Evolutionary conservation across 345 rosid species (phyloP), one percentile per base, ranked within the genome.

Genomic region (Dovyalis caffra): DNA sequence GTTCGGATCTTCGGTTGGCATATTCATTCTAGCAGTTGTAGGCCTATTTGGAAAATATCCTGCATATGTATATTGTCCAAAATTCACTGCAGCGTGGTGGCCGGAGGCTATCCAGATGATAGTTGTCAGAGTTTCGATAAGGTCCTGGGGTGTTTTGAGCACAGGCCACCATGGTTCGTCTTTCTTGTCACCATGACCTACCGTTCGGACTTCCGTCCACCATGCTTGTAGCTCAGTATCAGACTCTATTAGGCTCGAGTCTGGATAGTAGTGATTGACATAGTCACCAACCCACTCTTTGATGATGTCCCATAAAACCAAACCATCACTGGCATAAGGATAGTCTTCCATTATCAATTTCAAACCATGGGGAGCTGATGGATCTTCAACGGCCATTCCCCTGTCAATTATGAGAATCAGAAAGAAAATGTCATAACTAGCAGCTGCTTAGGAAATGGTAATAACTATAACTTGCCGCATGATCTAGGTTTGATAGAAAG

Each of bases 281-380:
- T 86, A 84, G 16, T 73, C 83, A 5, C 71, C 66, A 35, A 83
- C 71, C 89, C 89, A 88, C 32, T 78, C 58, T 68, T 80, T 80
- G 32, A 85, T 34, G 43, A 71, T n/a, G 40, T 81, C 84, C 91
- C 88, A 86, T 5, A 84, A 43, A 11, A 77, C 43, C 5, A 88
- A 79, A 14, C 91, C 91, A 29, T 86, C 91, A 20, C 66, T 88
- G 25, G 89, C 87, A 23, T 62, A 86, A 1, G 91, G 91, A 70
- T 86, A 85, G 73, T 88, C 88, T 28, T 86, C 78, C 14, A 86
- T 80, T 23, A 81, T 56, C 26, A 86, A 75, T 68, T 81, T 86
- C 15, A 88, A 65, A 35, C 91, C 89, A 18, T 79, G 82, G 20
- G 86, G 83, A 9, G 78, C 77, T 31, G 61, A 40, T 40, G 81